Base-by-base conservation (phyloP, 345 rosid genomes). In the Excoecaria agallocha region DNA sequence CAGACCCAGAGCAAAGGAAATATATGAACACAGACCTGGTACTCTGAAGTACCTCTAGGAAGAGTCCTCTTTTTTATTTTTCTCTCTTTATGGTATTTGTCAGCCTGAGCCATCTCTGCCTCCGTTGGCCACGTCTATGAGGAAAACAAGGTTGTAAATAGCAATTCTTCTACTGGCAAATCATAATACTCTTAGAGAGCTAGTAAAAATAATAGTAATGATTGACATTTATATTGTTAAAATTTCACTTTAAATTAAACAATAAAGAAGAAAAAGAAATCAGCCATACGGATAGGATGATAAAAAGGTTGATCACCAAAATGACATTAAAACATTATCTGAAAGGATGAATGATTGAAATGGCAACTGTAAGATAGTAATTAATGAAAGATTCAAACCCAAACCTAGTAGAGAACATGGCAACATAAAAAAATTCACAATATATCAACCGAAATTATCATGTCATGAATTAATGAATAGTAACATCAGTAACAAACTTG, bases 41-140 rank as follows among this genome's bases (percentile, higher is more conserved):
- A 94, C 24, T 92, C 97, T 78, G 98, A 94, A 80, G 97, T 94
- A 76, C 97, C 97, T 69, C 80, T 87, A 56, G 97, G 98, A 75
- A 94, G 83, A 59, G 59, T 75, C 80, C 87, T 90, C 84, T 88
- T 89, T 82, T 79, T 94, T 30, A 68, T 57, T 81, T 57, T 86
- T 77, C 77, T 88, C 25, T 85, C 85, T 75, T 86, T 86, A 74
- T 82, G 93, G 70, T 81, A 80, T 82, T 68, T 81, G 61, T 87
- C 92, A 61, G 96, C 98, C 82, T 92, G 95, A 19, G 87, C 94
- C 91, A 92, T 89, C 81, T 94, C 98, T 74, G 84, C 95, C 80
- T 92, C 94, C 15, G 98, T 92, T 76, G 98, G 98, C 98, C 98
- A 94, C 43, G 97, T 94, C 98, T 94, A 74, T 70, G 72, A 75